These are phyloP conservation scores for Penicillium sp. DNA, from an alignment of 2,329 filamentous ascomycete genomes.

Conservation along the genomic window DNA sequence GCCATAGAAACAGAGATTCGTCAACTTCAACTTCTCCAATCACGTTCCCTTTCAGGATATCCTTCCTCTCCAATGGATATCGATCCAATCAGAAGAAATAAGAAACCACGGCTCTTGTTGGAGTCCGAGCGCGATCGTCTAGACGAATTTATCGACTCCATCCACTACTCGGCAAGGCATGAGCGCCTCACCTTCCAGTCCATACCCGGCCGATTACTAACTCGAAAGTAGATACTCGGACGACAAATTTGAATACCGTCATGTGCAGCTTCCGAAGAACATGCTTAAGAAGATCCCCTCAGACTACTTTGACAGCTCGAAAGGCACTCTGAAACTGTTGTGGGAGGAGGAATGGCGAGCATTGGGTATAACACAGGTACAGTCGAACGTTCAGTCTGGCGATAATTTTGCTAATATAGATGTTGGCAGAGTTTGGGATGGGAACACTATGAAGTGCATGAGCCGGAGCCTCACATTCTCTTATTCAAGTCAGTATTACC, in stretches of 20 bases:
- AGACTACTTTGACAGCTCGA: conserved; percentile 84
- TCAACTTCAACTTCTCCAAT: not conserved
- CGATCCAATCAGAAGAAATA: conserved; percentile 82
- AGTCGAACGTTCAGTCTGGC: not conserved
- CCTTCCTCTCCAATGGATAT: conserved; percentile 49
- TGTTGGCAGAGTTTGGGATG: conserved; percentile 80
- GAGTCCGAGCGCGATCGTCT: conserved; percentile 79
- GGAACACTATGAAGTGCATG: conserved; percentile 99
- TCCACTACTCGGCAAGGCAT: conserved; percentile 87
- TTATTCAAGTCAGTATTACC: conserved; percentile 82
- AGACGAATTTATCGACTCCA: conserved; percentile 88
- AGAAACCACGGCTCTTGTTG: conserved; percentile 74
- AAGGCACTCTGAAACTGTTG: conserved; percentile 90
- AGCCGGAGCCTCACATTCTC: conserved; percentile 96
- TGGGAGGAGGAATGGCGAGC: conserved; percentile 99
- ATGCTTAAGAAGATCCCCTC: conserved; percentile 97
- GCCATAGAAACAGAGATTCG: not conserved
- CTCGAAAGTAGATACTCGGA: conserved; percentile 74
- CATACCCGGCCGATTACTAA: conserved; percentile 10
- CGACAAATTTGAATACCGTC: conserved; percentile 90
- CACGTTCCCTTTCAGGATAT: not conserved
- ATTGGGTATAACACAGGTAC: conserved; percentile 92
- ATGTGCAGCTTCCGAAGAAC: conserved; percentile 94
- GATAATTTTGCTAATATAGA: conserved; percentile 7
- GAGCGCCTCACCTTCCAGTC: not conserved